A percentile compares a stretch with the other conserved stretches of the same genome.
These are phyloP conservation scores for Pseudogymnoascus sp. DNA, from an alignment of 2,329 filamentous ascomycete species.

Conservation along the genomic window DNA sequence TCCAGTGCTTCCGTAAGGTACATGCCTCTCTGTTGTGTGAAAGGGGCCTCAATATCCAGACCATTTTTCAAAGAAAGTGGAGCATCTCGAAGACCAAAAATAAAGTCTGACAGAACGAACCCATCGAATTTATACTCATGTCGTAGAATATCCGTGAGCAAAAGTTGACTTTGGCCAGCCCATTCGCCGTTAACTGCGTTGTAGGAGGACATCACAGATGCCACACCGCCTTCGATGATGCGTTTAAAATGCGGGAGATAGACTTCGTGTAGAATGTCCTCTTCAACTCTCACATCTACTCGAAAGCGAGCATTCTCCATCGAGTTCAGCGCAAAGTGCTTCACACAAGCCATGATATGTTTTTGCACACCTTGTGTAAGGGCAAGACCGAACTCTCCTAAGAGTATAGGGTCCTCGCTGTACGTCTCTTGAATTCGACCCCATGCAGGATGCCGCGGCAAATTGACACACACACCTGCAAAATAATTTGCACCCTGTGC, in stretches of 20 bases:
- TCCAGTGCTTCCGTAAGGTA: slow-evolving; percentile 3
- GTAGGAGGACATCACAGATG: slow-evolving; percentile 14
- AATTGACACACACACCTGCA: slow-evolving; percentile 25
- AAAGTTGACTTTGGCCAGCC: slow-evolving; percentile 12
- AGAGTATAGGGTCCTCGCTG: slow-evolving; percentile 29
- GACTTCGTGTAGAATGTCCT: slow-evolving; percentile 24
- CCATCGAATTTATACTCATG: slow-evolving; percentile 13
- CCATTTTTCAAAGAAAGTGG: slow-evolving; percentile 11
- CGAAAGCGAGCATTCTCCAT: slow-evolving; percentile 27
- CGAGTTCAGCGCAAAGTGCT: slow-evolving; percentile 27
- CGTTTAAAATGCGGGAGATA: slow-evolving; percentile 18
- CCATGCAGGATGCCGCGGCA: slow-evolving; percentile 26
- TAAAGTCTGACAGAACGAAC: slow-evolving; percentile 15
- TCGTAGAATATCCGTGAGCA: slow-evolving; percentile 13
- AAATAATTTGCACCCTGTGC: slow-evolving; percentile 26
- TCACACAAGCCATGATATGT: slow-evolving; percentile 27
- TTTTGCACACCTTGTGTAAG: slow-evolving; percentile 20
- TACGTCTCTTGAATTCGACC: slow-evolving; percentile 23
- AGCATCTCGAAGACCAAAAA: slow-evolving; percentile 12
- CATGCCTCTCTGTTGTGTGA: slow-evolving; percentile 10
- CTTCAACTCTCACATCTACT: slow-evolving; percentile 24
- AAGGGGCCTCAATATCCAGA: slow-evolving; percentile 14
- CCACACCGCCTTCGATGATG: slow-evolving; percentile 12
- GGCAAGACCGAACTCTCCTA: slow-evolving; percentile 25
- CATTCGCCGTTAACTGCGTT: slow-evolving; percentile 15